These are phyloP conservation scores for Yamadazyma membranifaciens DNA, from an alignment of 1,139 yeast species.

Conservation along the genomic window DNA sequence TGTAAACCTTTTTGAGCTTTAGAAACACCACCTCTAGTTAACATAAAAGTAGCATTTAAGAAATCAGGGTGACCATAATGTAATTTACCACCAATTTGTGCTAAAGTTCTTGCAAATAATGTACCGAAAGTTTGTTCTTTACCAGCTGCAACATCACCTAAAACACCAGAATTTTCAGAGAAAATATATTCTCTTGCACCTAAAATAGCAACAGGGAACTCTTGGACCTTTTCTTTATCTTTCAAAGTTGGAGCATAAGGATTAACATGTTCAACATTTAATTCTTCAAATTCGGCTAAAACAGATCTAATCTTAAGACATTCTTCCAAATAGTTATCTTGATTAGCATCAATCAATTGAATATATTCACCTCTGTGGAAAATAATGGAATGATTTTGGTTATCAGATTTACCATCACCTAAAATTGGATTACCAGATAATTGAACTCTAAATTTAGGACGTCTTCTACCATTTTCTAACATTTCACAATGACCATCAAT, in stretches of 20 bases:
- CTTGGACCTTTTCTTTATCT: constrained; percentile 35
- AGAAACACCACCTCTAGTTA: constrained; percentile 98
- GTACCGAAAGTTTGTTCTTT: constrained; percentile 99
- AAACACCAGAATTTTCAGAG: constrained; percentile 97
- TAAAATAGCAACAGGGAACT: constrained; percentile 88
- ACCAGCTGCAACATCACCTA: constrained; percentile 99
- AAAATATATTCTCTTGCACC: constrained; percentile 99
- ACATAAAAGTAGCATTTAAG: constrained; percentile 90
- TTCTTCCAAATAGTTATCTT: constrained; percentile 97
- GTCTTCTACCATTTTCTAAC: constrained; percentile 96
- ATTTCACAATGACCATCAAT: constrained; percentile 99
- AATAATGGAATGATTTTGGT: constrained; percentile 94
- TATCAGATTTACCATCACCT: constrained; percentile 99
- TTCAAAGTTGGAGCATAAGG: constrained; percentile 70
- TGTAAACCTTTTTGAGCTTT: constrained; percentile 98
- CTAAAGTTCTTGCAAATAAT: constrained; percentile 92
- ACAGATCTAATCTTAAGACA: constrained; percentile 97
- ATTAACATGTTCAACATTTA: constrained; percentile 80
- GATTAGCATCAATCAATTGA: constrained; percentile 97
- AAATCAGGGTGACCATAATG: constrained; percentile 99
- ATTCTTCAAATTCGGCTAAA: constrained; percentile 96
- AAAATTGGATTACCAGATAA: constrained; percentile 97
- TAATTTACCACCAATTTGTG: constrained; percentile 97
- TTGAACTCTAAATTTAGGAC: constrained; percentile 97
- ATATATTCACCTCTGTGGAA: constrained; percentile 99